Base-by-base conservation (phyloP, 768 basidiomycete species). In the Paxillus involutus region DNA sequence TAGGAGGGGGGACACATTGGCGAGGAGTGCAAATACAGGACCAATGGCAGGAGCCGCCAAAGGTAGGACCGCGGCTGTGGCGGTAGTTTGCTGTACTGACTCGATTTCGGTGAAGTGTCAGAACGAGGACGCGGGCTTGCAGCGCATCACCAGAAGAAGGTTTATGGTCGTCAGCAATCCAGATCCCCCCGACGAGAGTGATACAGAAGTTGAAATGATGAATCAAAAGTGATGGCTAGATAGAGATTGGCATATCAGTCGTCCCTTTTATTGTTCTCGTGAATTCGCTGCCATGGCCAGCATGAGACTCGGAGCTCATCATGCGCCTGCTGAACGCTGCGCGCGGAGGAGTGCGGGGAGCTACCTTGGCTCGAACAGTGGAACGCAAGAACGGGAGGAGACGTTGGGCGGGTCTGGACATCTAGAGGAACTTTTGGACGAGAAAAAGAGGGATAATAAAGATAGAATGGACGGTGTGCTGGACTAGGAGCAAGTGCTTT, bases 121-220 rank as follows among this genome's bases (percentile, higher is more conserved):
- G 14, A 30, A 55, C 17, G 58, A 69, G 17, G 58, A 55, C 12
- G 37, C 17, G 17, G 51, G 53, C 19, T 16, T 59, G 47, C 67
- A 56, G 21, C 67, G 68, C 39, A 44, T 37, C 40, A 40, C 56
- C 4, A 63, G 43, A 47, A 65, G 67, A 55, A 58, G 68, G 44
- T 60, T 68, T 40, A 69, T 68, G 67, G 32, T 68, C 41, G 52
- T 68, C 35, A 69, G 46, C 24, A 68, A 68, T 44, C 67, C 67
- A 1, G 67, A 68, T 50, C 67, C 65, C 21, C 26, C 53, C 8
- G 66, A 65, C 26, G 68, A 69, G 24, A 65, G 67, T 53, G 67
- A 65, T n/a, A 58, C 37, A 32, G 67, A 67, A 46, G 46, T 57
- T 11, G 65, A 68, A 0, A 26, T 60, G 50, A 51, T 43, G 48